Conservation (phyloP, 805 yeast genomes). For the Candida krabiensis region DNA sequence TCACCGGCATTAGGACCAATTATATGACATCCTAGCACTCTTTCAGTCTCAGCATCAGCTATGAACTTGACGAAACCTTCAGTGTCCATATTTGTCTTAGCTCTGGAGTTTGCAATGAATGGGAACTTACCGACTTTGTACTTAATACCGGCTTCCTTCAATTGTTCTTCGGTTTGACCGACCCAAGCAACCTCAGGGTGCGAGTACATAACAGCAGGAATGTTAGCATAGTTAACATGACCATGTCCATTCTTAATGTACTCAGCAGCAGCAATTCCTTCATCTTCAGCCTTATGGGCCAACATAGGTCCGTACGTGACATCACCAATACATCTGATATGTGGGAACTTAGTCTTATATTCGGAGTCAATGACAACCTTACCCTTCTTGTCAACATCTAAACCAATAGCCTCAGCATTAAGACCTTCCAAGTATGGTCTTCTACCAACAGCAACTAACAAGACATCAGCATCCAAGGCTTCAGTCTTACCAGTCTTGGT, state of each 20-base stretch:
- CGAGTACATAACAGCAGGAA: conserved; percentile 98
- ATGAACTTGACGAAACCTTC: conserved; percentile 96
- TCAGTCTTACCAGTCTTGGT: conserved; percentile 83
- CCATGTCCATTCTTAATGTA: conserved; percentile 92
- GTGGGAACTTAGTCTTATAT: conserved; percentile 87
- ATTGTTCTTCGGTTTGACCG: conserved; percentile 93
- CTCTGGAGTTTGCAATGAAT: conserved; percentile 98
- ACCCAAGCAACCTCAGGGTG: conserved; percentile 99
- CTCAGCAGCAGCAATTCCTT: conserved; percentile 98
- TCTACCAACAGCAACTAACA: conserved; percentile 97
- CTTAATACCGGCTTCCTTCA: conserved; percentile 87
- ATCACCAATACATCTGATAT: conserved; percentile 97
- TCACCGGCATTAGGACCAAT: conserved; percentile 99
- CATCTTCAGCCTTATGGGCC: conserved; percentile 99
- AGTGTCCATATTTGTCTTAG: conserved; percentile 95
- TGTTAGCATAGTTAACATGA: conserved; percentile 96
- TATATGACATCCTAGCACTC: conserved; percentile 94
- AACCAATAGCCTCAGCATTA: conserved; percentile 82
- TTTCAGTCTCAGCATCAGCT: conserved; percentile 96
- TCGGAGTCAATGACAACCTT: conserved; percentile 92
- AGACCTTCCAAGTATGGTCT: conserved; percentile 94
- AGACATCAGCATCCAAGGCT: conserved; percentile 82
- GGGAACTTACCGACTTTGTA: conserved; percentile 98
- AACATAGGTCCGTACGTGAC: conserved; percentile 98
- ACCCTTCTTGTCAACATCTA: conserved; percentile 90